Evolutionary conservation across 331 rosid genomes (phyloP), one percentile per base, ranked within the genome.

Genomic region (Cucumis variabilis): DNA sequence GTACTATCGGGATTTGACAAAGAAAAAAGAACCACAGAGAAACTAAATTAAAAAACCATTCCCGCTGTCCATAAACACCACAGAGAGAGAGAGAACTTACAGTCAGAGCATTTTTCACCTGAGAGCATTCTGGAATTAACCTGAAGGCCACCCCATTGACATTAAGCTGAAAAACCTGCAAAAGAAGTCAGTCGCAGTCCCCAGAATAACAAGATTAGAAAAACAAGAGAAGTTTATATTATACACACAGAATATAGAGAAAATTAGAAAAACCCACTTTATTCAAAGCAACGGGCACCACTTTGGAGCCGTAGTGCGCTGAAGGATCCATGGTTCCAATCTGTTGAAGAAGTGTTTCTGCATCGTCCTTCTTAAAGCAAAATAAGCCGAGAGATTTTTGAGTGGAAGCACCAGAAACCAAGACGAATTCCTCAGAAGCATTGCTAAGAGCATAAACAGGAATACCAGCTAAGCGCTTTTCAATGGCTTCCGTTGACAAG

Each of bases 361-460:
- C 99, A 41, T 96, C 98, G 60, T 95, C 97, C 68, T 93, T 93
- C 86, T 89, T 95, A 84, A 95, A 96, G 91, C 99, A 96, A 88
- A 96, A 95, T 88, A 96, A 88, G 16, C 98, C 98, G 0, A 96
- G 93, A 77, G 93, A 91, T 78, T 91, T 95, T 33, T 91, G 91
- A 3, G 83, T 78, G 15, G 98, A 92, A 77, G 91, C 82, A 1
- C 99, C 99, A 11, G 98, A 93, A 25, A 95, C 97, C 86, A 96
- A 86, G 82, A 96, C 91, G 88, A 96, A 95, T 88, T 96, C 99
- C 55, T 96, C 98, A 0, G 92, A 69, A 6, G 93, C 92, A 87
- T 95, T 96, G 88, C 98, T 95, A 41, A 95, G 98, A 5, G 99
- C 99, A 87, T 95, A 96, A 0, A 96, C 99, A 28, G 99, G 98